phyloP scores from a whole-genome alignment of 352 stramenopile genomes.

The Phytopythium sindhum region DNA sequence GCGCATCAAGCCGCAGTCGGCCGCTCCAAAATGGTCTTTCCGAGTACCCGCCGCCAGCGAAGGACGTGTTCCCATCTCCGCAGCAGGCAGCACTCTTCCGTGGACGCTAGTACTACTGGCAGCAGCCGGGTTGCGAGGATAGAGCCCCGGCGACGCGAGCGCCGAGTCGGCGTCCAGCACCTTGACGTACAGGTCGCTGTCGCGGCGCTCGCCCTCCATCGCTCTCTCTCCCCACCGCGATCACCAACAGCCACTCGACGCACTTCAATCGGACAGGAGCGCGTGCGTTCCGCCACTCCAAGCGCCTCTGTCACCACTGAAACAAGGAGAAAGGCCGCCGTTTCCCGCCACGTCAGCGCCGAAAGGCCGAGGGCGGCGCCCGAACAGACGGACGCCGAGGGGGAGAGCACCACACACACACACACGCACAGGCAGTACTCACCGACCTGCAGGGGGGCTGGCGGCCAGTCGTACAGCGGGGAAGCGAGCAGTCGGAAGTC shows the following conservation, averaged over 20 bases:
- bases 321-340: not conserved
- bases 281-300: not conserved
- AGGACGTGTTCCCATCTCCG: not conserved
- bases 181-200: conserved; percentile 36
- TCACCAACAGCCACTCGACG: not conserved
- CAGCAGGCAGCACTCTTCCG: not conserved
- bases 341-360: not conserved
- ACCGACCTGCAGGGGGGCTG: not conserved
- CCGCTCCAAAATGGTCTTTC: conserved; percentile 4
- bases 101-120: not conserved
- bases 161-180: conserved; percentile 22
- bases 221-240: not conserved
- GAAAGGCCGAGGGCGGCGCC: not conserved
- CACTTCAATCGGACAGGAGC: too few species aligned
- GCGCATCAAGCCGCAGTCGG: conserved; percentile 1
- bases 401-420: not conserved
- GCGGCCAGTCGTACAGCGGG: not conserved
- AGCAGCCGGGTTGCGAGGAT: conserved; percentile 4
- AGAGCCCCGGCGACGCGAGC: conserved; percentile 7
- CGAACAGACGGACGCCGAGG: not conserved
- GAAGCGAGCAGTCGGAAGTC: not conserved
- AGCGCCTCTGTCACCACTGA: not conserved
- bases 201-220: conserved; percentile 7
- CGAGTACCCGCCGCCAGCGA: not conserved
- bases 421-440: not conserved